Base-by-base conservation (phyloP, 345 rosid species). In the Crucihimalaya himalaica region DNA sequence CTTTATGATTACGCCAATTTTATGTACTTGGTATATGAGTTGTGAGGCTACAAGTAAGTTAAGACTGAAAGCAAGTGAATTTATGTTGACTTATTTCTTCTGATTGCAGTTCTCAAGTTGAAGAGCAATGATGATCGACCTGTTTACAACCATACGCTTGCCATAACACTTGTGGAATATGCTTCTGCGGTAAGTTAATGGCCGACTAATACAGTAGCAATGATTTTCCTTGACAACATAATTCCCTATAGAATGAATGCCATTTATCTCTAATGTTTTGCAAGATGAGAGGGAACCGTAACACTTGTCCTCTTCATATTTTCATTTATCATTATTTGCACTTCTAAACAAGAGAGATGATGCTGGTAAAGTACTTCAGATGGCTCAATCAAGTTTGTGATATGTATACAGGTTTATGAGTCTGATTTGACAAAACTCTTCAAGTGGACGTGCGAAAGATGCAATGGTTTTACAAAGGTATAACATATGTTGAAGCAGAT, bases 361-460 rank as follows among this genome's bases (percentile, higher is more conserved):
- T 18, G 25, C 53, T 58, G 23, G 23, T n/a, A 32, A 37, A n/a
- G 8, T 32, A 0, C 21, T 29, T 27, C 23, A 47, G 40, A 39
- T 66, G 31, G 54, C 23, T 79, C 61, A 73, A 31, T 55, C 15
- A 70, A 60, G 28, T 71, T 77, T 66, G 59, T 32, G 2, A 2
- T 50, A 61, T 83, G 67, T 43, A 58, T 83, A 77, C 85, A 91
- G 96, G 97, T 91, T 46, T 94, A 89, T 73, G 72, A 89, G 73
- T 89, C 96, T 23, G 97, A 89, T 78, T 80, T 91, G 78, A 72
- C 93, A 9, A 84, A 86, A 79, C 86, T 92, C 72, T 89, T 92
- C 84, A 82, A 83, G 5, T 95, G 97, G 99, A 95, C 97, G 2
- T 95, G 99, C 67, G 77, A 87, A 53, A 83, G 97, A 76, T 94